These are phyloP conservation scores for Boletus sp. DNA, from an alignment of 768 basidiomycete species.

Conservation along the genomic window DNA sequence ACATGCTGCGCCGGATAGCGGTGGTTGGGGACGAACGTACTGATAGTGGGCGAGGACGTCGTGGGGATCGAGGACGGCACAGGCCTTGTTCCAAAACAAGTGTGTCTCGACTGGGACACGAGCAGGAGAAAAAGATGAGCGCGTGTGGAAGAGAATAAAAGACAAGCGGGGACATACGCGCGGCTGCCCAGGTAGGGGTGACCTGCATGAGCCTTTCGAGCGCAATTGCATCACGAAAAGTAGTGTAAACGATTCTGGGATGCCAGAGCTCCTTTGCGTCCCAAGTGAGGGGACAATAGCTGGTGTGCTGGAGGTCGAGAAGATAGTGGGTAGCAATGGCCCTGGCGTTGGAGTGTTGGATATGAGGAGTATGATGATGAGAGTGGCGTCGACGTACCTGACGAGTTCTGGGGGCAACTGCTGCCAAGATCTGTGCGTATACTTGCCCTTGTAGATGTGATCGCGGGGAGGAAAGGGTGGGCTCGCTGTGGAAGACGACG, in stretches of 20 bases:
- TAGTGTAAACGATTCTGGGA: constrained; percentile 56
- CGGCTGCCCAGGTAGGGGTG: constrained; percentile 56
- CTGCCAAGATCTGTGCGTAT: constrained; percentile 55
- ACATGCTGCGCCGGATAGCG: constrained; percentile 22
- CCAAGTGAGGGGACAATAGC: constrained; percentile 48
- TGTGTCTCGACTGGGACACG: constrained; percentile 56
- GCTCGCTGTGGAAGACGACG: constrained; percentile 17
- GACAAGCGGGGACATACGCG: constrained; percentile 44
- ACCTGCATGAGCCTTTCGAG: constrained; percentile 62
- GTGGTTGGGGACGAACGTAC: constrained; percentile 40
- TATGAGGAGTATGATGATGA: constrained; percentile 12
- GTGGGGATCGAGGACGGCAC: constrained; percentile 57
- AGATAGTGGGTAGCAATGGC: constrained; percentile 49
- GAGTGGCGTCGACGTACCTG: constrained; percentile 44
- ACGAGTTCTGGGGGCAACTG: constrained; percentile 60
- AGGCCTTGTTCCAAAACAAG: constrained; percentile 67
- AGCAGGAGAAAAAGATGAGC: constrained; percentile 4
- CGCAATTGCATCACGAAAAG: constrained; percentile 58
- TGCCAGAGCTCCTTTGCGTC: constrained; percentile 55
- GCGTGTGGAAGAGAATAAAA: background rate
- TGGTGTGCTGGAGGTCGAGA: constrained; percentile 40
- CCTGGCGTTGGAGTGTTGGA: constrained; percentile 10
- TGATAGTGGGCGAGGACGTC: constrained; percentile 51
- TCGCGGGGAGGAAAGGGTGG: constrained; percentile 13
- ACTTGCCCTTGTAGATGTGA: constrained; percentile 55